These are phyloP conservation scores for Cunninghamia lanceolata DNA, from an alignment of 75 land plant genomes.

Conservation along the genomic window DNA sequence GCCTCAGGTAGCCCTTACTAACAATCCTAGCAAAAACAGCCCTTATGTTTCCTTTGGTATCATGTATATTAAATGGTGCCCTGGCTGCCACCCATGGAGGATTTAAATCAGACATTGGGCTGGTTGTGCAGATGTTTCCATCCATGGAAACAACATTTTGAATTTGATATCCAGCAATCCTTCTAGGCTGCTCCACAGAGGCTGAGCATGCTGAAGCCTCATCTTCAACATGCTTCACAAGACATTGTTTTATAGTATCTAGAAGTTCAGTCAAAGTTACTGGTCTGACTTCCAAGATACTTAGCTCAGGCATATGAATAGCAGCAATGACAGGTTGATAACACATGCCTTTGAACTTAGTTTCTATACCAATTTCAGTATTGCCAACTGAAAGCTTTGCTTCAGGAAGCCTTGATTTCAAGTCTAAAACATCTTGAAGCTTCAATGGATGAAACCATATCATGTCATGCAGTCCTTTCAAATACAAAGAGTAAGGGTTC, in stretches of 20 bases:
- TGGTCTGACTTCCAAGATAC: slow-evolving; percentile 49
- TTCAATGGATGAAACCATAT: no score
- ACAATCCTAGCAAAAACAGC: no score
- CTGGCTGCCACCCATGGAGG: slow-evolving; percentile 83
- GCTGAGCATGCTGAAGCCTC: slow-evolving; percentile 85
- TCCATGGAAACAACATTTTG: no score
- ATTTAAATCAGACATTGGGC: slow-evolving; percentile 97
- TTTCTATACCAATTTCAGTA: no score
- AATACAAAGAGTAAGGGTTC: no score
- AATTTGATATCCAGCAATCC: slow-evolving; percentile 95
- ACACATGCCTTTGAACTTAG: no score
- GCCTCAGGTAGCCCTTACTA: slow-evolving; percentile 84
- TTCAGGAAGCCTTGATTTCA: no score
- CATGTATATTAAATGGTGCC: slow-evolving; percentile 57
- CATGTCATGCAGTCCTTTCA: no score
- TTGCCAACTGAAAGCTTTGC: slow-evolving; percentile 90
- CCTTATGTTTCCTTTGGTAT: slow-evolving; percentile 48
- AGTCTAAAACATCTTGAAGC: no score
- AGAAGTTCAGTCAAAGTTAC: slow-evolving; percentile 68
- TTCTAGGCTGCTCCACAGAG: slow-evolving; percentile 68
- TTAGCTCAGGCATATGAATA: slow-evolving; percentile 88
- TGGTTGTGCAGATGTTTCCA: slow-evolving; percentile 93
- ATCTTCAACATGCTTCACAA: slow-evolving; percentile 40
- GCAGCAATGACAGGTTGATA: no score
- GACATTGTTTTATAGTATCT: slow-evolving; percentile 32